Base-by-base conservation (phyloP, 2,329 filamentous ascomycete genomes). In the Exophiala bonariae region DNA sequence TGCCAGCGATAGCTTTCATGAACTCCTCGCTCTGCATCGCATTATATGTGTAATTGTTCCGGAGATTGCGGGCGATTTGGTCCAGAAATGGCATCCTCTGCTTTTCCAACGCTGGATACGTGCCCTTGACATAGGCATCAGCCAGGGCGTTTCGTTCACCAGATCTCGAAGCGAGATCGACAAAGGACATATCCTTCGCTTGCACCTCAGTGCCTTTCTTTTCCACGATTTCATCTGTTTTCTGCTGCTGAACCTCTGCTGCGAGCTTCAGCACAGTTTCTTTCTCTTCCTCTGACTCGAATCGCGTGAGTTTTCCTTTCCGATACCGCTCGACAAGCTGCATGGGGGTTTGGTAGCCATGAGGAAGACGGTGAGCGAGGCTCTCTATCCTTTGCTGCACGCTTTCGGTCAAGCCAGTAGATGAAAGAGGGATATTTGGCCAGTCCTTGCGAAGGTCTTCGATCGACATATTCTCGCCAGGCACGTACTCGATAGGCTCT, bases 301-400 rank as follows among this genome's bases (percentile, higher is more conserved):
- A 59, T 14, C 48, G 49, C 13, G 51, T 55, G 18, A 60, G 44
- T 11, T 55, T 44, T 18, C 57, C 57, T 31, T 56, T 56, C 8
- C 47, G 35, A 37, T 58, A 55, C 8, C 54, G 53, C 40, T 58
- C 50, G 23, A 56, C 58, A 26, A 60, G 42, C 37, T 60, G 56
- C 18, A 45, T 41, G 5, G 56, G 52, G 8, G 55, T 53, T 38
- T 59, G 52, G 39, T 60, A 58, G 38, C 52, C 56, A 32, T 60
- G 58, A 18, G 56, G 56, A 7, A 60, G 39, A 11, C 56, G 52
- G 19, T 58, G 55, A 13, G 58, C 56, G 13, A 59, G 53, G 54
- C 52, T 59, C 30, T 57, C 49, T 26, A 60, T 54, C 34, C 58
- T 50, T 30, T 60, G 56, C 37, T 58, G 51, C 17, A 60, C 50